Conservation (phyloP, 1,284 basidiomycete genomes). For the Trametes pubescens region DNA sequence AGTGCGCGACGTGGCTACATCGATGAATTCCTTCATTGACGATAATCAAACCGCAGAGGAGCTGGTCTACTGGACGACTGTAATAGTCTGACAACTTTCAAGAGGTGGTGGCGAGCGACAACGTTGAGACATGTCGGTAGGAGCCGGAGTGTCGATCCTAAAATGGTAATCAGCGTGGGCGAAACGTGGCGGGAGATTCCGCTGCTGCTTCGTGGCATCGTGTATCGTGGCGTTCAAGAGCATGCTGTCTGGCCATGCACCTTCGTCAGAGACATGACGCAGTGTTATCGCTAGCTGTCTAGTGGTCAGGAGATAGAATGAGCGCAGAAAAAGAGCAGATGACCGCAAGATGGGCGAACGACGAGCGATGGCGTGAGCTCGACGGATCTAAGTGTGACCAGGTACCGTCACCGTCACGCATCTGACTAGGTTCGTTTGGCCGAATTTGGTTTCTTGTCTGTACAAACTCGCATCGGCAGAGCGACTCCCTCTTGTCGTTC, state of each 20-base stretch:
- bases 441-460: conserved; percentile 46
- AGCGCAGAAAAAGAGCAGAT: background rate
- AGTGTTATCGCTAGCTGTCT: background rate
- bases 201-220: conserved; percentile 8
- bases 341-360: background rate
- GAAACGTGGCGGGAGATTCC: conserved; percentile 21
- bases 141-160: conserved; percentile 12
- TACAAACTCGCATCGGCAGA: conserved; percentile 40
- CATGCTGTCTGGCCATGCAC: background rate
- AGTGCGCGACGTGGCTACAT: too few species aligned
- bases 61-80: too few species aligned
- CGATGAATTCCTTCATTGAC: too few species aligned
- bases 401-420: conserved; percentile 40
- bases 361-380: conserved; percentile 30
- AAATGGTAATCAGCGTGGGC: conserved; percentile 27
- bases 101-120: background rate
- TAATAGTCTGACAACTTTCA: background rate
- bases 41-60: too few species aligned
- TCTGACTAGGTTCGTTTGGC: conserved; percentile 44
- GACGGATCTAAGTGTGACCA: conserved; percentile 34
- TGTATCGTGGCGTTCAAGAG: conserved; percentile 11
- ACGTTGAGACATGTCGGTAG: conserved; percentile 12
- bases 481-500: conserved; percentile 18
- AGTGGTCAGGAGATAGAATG: background rate
- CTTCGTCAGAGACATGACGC: background rate